Percentiles rank a stretch among this genome's conserved stretches.
Conservation (phyloP, 2,329 filamentous ascomycete genomes). For the Diplodia corticola region DNA sequence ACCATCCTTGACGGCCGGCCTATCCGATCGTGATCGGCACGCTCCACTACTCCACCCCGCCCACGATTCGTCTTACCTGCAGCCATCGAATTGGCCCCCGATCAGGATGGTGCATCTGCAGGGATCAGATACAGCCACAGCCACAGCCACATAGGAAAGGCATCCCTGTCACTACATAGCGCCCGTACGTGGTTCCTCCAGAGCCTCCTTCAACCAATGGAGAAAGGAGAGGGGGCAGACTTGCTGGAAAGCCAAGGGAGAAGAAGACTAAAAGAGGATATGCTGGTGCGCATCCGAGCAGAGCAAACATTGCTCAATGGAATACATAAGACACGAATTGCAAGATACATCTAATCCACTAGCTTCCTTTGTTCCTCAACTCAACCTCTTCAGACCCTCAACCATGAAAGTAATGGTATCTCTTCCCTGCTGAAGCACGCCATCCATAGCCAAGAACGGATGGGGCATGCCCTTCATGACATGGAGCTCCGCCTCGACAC, state of each 20-base stretch:
- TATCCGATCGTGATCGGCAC: not conserved
- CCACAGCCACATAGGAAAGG: no score
- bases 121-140: not conserved
- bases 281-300: no score
- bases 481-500: constrained; percentile 25
- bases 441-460: constrained; percentile 18
- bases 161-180: no score
- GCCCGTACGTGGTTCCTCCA: no score
- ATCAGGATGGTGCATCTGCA: not conserved
- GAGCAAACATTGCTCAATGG: no score
- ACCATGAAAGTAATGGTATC: constrained; percentile 9
- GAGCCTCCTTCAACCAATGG: no score
- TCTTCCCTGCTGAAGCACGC: constrained; percentile 20
- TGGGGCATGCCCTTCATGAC: constrained; percentile 20
- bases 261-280: no score
- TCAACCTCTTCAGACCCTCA: constrained; percentile 12
- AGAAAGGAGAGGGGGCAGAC: not conserved
- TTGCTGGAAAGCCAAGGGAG: not conserved
- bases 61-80: not conserved
- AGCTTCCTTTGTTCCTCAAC: not conserved
- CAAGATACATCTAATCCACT: no score
- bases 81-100: not conserved
- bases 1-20: not conserved
- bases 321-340: no score
- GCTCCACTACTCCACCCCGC: not conserved